phyloP scores from a whole-genome alignment of 768 basidiomycete genomes.

The Trametes maxima region DNA sequence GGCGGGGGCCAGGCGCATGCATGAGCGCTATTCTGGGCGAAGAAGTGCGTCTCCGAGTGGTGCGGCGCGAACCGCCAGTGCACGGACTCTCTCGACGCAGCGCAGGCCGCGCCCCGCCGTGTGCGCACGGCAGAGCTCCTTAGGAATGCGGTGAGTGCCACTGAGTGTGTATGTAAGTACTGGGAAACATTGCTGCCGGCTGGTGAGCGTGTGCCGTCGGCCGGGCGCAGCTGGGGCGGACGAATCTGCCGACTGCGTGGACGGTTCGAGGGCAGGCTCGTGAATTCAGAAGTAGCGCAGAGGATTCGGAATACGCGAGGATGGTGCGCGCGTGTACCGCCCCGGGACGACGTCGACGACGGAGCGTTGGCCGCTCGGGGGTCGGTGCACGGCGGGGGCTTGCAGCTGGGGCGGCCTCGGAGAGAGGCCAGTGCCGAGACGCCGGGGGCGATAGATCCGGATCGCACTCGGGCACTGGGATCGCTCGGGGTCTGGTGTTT shows the following conservation, averaged over 20 bases:
- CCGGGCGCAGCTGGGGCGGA: not conserved
- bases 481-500: conserved; percentile 2
- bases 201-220: not conserved
- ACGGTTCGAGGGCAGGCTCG: not conserved
- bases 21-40: conserved; percentile 6
- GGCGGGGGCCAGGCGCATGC: not conserved
- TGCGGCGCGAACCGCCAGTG: conserved; percentile 9
- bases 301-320: not conserved
- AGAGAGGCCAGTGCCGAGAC: conserved; percentile 10
- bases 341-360: too few relatives aligned
- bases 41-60: not conserved
- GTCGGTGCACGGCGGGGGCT: not conserved
- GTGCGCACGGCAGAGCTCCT: not conserved
- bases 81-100: not conserved
- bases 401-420: not conserved
- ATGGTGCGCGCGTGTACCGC: not conserved
- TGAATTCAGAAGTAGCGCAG: not conserved
- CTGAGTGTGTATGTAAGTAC: not conserved
- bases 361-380: not conserved
- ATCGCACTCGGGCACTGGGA: not conserved
- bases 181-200: not conserved
- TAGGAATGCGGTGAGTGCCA: not conserved
- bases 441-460: conserved; percentile 3
- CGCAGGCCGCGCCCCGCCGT: conserved; percentile 4
- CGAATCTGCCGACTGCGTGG: not conserved